Base-by-base conservation (phyloP, 208 protist genomes). In the Crithidia fasciculata region DNA sequence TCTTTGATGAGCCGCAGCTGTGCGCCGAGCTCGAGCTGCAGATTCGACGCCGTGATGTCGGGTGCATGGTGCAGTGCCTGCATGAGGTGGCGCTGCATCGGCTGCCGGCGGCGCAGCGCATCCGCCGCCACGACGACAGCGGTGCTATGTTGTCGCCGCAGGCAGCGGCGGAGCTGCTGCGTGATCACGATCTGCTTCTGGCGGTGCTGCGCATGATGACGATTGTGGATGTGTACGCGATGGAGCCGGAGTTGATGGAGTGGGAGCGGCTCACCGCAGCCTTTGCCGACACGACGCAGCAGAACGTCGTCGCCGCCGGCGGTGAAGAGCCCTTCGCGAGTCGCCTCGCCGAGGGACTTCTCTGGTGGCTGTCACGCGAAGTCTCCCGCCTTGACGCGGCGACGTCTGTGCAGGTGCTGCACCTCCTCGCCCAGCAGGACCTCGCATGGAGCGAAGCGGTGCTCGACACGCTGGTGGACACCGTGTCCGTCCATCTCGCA, bases 401-500 rank as follows among this genome's bases (percentile, higher is more conserved):
- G 8, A 55, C 52, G 18, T 86, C 82, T 5, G 74, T 88, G 44
- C 75, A 68, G n/a, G 68, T 84, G 54, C 37, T 94, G 2, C 89
- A 94, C 61, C 78, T 90, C n/a, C 65, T 91, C 28, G 80, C 74
- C 10, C 89, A 91, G 55, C 89, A 94, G 55, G 68, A 74, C 19
- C 47, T 87, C 4, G 56, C 85, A 39, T 82, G 82, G 52, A 74
- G 36, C 18, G 85, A 91, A 40, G 74, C 77, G 5, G 67, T 88
- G 0, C 72, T 94, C 43, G 69, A 69, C n/a, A 94, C 89, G n/a
- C 72, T 94, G 36, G 78, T 81, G 19, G 89, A 94, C 73, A 87
- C 84, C 56, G 77, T 91, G 19, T 47, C 72, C 18, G 69, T 87
- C 0, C 69, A 76, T 36, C 8, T 86, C 50, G 50, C 60, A 9